phyloP scores from a whole-genome alignment of 768 basidiomycete species.

The Xerocomellus amylosporus region DNA sequence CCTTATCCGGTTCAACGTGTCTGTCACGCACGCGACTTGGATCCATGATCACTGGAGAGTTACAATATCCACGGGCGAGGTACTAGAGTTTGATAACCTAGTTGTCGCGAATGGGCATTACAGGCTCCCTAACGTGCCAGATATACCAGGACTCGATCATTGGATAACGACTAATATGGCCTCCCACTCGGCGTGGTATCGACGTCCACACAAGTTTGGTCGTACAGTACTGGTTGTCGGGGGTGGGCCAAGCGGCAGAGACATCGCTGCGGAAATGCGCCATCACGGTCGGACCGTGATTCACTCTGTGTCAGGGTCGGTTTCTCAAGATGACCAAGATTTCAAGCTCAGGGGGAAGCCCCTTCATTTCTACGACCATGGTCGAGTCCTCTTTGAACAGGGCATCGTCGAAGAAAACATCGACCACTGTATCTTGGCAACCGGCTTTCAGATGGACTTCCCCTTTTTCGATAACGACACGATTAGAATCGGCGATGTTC shows the following conservation, averaged over 20 bases:
- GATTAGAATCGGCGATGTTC: constrained; percentile 39
- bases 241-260: constrained; percentile 64
- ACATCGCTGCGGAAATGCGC: constrained; percentile 62
- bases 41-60: constrained; percentile 48
- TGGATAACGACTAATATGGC: constrained; percentile 58
- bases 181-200: constrained; percentile 67
- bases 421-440: constrained; percentile 68
- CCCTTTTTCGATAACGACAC: constrained; percentile 52
- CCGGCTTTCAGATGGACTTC: constrained; percentile 66
- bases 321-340: constrained; percentile 31
- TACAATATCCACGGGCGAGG: constrained; percentile 38
- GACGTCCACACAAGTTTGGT: constrained; percentile 43
- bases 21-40: constrained; percentile 49
- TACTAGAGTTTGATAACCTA: constrained; percentile 55
- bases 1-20: constrained; percentile 62
- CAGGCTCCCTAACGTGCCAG: constrained; percentile 58
- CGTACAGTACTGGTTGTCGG: constrained; percentile 46
- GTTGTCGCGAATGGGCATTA: constrained; percentile 79
- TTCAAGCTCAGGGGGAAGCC: constrained; percentile 44
- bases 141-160: constrained; percentile 51
- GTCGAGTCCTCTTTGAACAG: constrained; percentile 57
- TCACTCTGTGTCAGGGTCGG: constrained; percentile 48
- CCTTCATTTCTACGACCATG: constrained; percentile 39
- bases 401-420: constrained; percentile 52
- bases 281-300: constrained; percentile 45